These are phyloP conservation scores for Nitzschia palea DNA, from an alignment of 108 stramenopile species.

Conservation along the genomic window DNA sequence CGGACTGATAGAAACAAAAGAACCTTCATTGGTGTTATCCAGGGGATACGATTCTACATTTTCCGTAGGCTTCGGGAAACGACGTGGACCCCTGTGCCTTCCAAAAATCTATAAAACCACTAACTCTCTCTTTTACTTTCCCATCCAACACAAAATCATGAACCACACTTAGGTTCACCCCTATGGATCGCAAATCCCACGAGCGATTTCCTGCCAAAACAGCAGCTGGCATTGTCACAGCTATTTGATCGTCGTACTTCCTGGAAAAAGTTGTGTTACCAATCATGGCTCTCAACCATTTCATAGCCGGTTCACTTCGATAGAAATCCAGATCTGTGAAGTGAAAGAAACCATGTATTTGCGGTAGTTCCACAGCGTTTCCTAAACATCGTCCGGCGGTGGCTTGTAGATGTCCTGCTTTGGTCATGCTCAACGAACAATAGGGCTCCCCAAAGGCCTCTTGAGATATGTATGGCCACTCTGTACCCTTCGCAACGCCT, in stretches of 20 bases:
- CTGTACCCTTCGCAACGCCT: not conserved
- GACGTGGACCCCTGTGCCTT: not conserved
- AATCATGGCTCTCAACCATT: constrained; percentile 34
- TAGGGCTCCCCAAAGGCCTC: constrained; percentile 11
- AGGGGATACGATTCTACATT: not conserved
- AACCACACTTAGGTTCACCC: constrained; percentile 21
- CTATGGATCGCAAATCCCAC: constrained; percentile 23
- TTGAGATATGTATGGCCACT: not conserved
- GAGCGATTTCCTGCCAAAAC: constrained; percentile 24
- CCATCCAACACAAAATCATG: constrained; percentile 38
- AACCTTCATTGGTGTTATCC: too few relatives aligned
- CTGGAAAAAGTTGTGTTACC: constrained; percentile 26
- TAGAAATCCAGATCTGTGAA: constrained; percentile 50
- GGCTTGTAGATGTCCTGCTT: constrained; percentile 15
- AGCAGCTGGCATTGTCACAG: constrained; percentile 43
- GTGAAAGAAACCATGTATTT: constrained; percentile 51
- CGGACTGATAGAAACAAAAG: too few relatives aligned
- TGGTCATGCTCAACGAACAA: constrained; percentile 12
- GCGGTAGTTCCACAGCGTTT: not conserved
- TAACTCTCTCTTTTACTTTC: constrained; percentile 15
- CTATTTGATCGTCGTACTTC: constrained; percentile 48
- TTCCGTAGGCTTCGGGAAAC: constrained; percentile 26
- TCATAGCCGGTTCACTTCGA: constrained; percentile 28
- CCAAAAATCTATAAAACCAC: constrained; percentile 16
- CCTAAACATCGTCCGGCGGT: not conserved